Evolutionary conservation across 345 rosid species (phyloP).

Genomic region (Brassica cretica): DNA sequence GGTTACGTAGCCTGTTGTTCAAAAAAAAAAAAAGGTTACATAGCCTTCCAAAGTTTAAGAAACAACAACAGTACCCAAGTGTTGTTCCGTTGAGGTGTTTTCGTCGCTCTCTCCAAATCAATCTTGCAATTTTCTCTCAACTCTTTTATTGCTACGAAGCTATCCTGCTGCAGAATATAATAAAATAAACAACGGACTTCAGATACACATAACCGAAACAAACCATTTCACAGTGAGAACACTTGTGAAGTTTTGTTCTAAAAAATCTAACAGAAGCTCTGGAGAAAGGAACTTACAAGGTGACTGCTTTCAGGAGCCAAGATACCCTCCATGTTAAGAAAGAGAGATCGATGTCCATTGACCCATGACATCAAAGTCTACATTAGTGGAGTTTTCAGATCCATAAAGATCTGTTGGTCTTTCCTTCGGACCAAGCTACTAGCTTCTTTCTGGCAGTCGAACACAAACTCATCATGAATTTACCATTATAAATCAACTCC

Average conservation of each 20-base stretch:
- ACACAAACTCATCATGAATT: background rate
- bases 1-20: slow-evolving; percentile 1
- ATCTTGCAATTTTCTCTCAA: slow-evolving; percentile 75
- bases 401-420: slow-evolving; percentile 46
- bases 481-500: background rate
- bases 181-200: background rate
- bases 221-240: background rate
- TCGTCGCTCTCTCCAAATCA: slow-evolving; percentile 60
- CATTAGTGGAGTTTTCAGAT: slow-evolving; percentile 49
- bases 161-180: slow-evolving; percentile 57
- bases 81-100: slow-evolving; percentile 49
- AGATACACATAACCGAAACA: slow-evolving; percentile 7
- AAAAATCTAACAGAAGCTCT: background rate
- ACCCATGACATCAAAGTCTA: slow-evolving; percentile 58
- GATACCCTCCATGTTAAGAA: slow-evolving; percentile 79
- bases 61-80: slow-evolving; percentile 26
- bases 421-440: slow-evolving; percentile 55
- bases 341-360: slow-evolving; percentile 76
- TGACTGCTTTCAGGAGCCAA: slow-evolving; percentile 66
- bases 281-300: slow-evolving; percentile 61
- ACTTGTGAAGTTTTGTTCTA: background rate
- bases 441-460: slow-evolving; percentile 74
- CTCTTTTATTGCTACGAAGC: slow-evolving; percentile 57
- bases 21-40: background rate
- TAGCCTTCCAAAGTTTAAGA: slow-evolving; percentile 25